Percentiles rank a stretch among this genome's conserved stretches.
Evolutionary conservation across 164 flowering plant genomes (phyloP).

Genomic region (Magnolia changhungtana): DNA sequence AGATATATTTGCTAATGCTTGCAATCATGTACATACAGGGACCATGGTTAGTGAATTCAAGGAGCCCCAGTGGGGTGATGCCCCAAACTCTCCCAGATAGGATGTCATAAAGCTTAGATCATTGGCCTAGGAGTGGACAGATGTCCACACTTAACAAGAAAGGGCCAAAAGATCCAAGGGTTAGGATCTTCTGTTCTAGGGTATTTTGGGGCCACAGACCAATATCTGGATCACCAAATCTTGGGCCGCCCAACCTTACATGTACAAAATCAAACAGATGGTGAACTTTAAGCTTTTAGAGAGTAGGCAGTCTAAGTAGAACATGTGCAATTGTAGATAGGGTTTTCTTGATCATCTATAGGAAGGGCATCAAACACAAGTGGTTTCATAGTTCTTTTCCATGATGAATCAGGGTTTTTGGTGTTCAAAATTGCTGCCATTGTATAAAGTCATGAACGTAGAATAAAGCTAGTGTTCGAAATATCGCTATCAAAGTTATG

Average conservation of each 20-base stretch:
- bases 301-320: neutral
- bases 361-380: neutral
- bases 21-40: too few species aligned
- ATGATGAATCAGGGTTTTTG: neutral
- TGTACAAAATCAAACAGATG: neutral
- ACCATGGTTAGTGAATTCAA: too few species aligned
- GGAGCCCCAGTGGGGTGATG: neutral
- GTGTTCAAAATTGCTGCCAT: neutral
- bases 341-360: neutral
- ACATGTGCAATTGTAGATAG: neutral
- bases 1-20: too few species aligned
- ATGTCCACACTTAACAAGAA: neutral
- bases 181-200: neutral
- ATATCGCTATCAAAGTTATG: too few species aligned
- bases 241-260: neutral
- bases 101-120: neutral
- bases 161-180: neutral
- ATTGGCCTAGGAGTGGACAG: neutral
- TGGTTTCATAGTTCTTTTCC: neutral
- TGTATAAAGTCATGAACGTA: neutral
- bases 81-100: neutral
- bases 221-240: neutral
- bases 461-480: too few species aligned
- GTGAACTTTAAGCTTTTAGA: neutral
- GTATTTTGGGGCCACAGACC: neutral